A percentile compares a stretch with the other conserved stretches of the same genome.
Conservation (phyloP, 306 rosid species). For the Pyrus communis region DNA sequence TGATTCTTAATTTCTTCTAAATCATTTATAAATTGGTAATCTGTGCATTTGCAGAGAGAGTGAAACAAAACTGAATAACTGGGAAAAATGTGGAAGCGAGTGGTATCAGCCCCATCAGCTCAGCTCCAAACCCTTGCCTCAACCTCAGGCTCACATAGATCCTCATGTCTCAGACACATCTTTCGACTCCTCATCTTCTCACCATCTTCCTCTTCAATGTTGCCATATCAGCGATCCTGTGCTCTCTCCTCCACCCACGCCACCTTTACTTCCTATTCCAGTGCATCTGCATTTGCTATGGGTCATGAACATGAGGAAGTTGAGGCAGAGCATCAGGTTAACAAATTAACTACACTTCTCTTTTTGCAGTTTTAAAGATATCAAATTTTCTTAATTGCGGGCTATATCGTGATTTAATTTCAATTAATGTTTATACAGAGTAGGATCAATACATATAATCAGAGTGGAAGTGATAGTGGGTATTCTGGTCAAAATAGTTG, state of each 20-base stretch:
- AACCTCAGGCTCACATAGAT: background rate
- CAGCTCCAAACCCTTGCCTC: background rate
- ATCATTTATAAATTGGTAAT: background rate
- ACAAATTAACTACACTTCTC: background rate
- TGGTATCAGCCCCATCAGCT: background rate
- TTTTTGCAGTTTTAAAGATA: background rate
- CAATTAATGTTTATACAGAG: background rate
- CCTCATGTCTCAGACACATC: background rate
- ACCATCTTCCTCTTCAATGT: background rate
- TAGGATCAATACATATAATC: background rate
- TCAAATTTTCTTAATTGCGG: background rate
- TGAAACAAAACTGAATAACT: background rate
- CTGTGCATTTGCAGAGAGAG: background rate
- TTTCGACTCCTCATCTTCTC: background rate
- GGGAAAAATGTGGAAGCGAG: conserved; percentile 10
- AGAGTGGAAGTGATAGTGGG: background rate
- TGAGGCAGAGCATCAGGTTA: conserved; percentile 3
- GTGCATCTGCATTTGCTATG: conserved; percentile 1
- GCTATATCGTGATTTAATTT: background rate
- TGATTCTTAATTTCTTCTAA: no score
- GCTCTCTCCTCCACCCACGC: background rate
- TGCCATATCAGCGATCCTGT: background rate
- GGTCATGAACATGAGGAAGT: background rate
- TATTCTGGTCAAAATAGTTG: conserved; percentile 11
- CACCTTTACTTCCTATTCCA: background rate